Conservation (phyloP, 2,329 filamentous ascomycete species). For the Lachnellula suecica region DNA sequence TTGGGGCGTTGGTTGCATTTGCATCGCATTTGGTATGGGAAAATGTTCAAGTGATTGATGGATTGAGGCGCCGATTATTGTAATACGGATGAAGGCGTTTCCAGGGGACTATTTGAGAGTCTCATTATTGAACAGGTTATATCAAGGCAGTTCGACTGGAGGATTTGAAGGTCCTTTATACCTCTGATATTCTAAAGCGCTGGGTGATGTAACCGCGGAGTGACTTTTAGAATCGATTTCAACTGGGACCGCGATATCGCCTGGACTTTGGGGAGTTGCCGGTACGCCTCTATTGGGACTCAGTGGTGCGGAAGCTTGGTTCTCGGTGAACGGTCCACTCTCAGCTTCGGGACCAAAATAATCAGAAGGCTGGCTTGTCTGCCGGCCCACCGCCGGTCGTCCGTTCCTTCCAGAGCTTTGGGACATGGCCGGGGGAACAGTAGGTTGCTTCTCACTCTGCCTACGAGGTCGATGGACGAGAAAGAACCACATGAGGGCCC, state of each 20-base stretch:
- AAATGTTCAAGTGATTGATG: slow-evolving; percentile 20
- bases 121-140: slow-evolving; percentile 4
- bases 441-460: slow-evolving; percentile 15
- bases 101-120: background rate
- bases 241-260: slow-evolving; percentile 50
- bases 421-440: slow-evolving; percentile 17
- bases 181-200: slow-evolving; percentile 12
- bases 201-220: slow-evolving; percentile 18
- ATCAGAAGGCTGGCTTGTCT: slow-evolving; percentile 13
- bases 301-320: slow-evolving; percentile 25
- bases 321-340: slow-evolving; percentile 41
- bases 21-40: slow-evolving; percentile 12
- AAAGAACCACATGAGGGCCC: slow-evolving; percentile 46
- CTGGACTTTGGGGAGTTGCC: slow-evolving; percentile 44
- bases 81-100: slow-evolving; percentile 21
- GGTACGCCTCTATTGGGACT: slow-evolving; percentile 42
- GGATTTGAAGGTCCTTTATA: slow-evolving; percentile 28
- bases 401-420: slow-evolving; percentile 13
- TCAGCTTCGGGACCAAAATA: slow-evolving; percentile 39
- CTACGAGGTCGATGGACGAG: slow-evolving; percentile 38
- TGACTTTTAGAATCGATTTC: slow-evolving; percentile 48
- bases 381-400: slow-evolving; percentile 2
- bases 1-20: slow-evolving; percentile 18
- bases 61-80: slow-evolving; percentile 1
- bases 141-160: slow-evolving; percentile 47